phyloP scores from a whole-genome alignment of 169 alveolate species.

The Toxoplasma gondii region DNA sequence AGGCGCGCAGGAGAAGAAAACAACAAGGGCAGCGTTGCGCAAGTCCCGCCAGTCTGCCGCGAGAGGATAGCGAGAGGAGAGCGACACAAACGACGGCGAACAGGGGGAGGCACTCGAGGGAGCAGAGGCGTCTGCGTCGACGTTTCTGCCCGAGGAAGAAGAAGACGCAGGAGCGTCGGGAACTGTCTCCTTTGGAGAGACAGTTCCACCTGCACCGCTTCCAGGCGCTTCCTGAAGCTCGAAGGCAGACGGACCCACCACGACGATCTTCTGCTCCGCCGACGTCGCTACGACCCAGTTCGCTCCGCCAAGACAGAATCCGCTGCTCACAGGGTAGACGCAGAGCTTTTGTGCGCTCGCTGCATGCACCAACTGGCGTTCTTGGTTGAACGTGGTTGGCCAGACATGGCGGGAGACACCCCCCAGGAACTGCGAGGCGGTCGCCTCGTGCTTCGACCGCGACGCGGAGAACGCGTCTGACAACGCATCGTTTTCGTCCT shows the following conservation, averaged over 20 bases:
- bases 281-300: slow-evolving; percentile 43
- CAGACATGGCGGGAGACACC: neutral
- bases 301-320: slow-evolving; percentile 61
- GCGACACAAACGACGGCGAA: neutral
- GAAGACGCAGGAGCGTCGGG: too few relatives aligned
- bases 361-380: neutral
- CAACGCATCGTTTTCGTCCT: neutral
- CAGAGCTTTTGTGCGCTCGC: neutral
- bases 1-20: slow-evolving; percentile 27
- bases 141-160: neutral
- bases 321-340: slow-evolving; percentile 50
- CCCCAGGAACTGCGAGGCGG: neutral
- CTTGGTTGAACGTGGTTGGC: slow-evolving; percentile 19
- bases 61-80: neutral
- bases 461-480: neutral
- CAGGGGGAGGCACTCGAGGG: neutral
- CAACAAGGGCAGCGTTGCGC: neutral
- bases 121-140: neutral
- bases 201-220: too few relatives aligned
- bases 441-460: neutral
- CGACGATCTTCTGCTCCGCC: neutral
- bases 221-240: neutral
- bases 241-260: slow-evolving; percentile 52
- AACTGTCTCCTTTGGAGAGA: too few relatives aligned
- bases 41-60: slow-evolving; percentile 6